Percentiles rank a stretch among this genome's conserved stretches.
phyloP scores from a whole-genome alignment of 2,329 filamentous ascomycete genomes.

The Drechslerella coelobrocha region DNA sequence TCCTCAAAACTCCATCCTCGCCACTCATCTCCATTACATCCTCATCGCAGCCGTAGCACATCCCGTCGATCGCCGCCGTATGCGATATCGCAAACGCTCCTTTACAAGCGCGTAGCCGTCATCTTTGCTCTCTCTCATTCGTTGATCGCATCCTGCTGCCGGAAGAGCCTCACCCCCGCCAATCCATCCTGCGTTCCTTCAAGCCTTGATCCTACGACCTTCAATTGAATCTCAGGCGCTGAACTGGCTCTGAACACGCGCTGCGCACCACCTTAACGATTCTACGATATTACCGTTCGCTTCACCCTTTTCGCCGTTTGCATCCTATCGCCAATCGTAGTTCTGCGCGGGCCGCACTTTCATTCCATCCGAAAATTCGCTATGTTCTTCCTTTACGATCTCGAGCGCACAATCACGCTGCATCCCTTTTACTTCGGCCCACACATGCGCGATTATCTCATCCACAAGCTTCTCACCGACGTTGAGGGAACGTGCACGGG shows the following conservation, averaged over 20 bases:
- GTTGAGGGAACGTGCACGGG: constrained; percentile 95
- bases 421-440: constrained; percentile 97
- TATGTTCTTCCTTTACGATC: constrained; percentile 99
- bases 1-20: constrained; percentile 23
- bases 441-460: constrained; percentile 90
- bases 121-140: constrained; percentile 47
- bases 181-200: constrained; percentile 3
- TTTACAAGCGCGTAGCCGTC: constrained; percentile 50
- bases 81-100: constrained; percentile 41
- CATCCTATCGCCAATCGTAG: constrained; percentile 1
- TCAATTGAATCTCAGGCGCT: constrained; percentile 30
- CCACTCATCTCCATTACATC: constrained; percentile 10
- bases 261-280: constrained; percentile 29
- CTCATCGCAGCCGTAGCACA: constrained; percentile 14
- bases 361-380: constrained; percentile 20
- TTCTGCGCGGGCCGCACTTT: constrained; percentile 36
- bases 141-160: constrained; percentile 28
- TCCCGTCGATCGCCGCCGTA: constrained; percentile 10
- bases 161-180: constrained; percentile 18
- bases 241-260: constrained; percentile 39
- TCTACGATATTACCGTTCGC: constrained; percentile 26
- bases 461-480: constrained; percentile 85
- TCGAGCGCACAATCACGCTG: constrained; percentile 91
- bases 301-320: constrained; percentile 19
- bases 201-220: constrained; percentile 5